phyloP scores from a whole-genome alignment of 495 filamentous ascomycete genomes.

The Amniculicola lignicola region DNA sequence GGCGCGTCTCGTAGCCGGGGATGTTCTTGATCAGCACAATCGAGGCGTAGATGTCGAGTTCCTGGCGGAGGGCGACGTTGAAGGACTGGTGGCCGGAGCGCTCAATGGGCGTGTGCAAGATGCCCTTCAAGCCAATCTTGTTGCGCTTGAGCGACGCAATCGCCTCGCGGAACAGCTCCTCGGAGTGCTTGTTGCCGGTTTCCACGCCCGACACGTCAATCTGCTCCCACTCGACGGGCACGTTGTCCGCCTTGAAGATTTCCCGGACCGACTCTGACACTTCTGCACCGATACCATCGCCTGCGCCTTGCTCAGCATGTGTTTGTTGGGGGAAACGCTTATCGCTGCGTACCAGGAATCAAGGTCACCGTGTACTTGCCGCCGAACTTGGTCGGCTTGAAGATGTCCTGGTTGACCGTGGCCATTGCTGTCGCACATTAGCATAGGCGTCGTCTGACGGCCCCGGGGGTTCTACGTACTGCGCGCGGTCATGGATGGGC shows the following conservation, averaged over 20 bases:
- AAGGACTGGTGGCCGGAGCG: constrained; percentile 97
- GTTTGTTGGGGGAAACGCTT: background rate
- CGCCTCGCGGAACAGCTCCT: constrained; percentile 90
- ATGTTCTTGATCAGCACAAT: constrained; percentile 99
- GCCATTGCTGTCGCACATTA: constrained; percentile 48
- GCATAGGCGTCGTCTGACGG: background rate
- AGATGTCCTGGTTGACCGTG: constrained; percentile 81
- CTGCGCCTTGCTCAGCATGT: constrained; percentile 43
- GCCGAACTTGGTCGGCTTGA: constrained; percentile 98
- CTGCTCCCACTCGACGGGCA: constrained; percentile 98
- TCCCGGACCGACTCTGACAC: constrained; percentile 97
- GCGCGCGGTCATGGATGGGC: constrained; percentile 39
- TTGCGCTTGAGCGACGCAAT: constrained; percentile 94
- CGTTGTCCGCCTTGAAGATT: constrained; percentile 98
- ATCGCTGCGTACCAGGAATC: constrained; percentile 69
- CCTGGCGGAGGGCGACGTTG: constrained; percentile 98
- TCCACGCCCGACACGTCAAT: constrained; percentile 93
- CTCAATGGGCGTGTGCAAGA: constrained; percentile 94
- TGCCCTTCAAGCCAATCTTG: constrained; percentile 96
- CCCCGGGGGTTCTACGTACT: constrained; percentile 33
- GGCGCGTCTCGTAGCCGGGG: constrained; percentile 93
- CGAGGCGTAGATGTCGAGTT: constrained; percentile 98
- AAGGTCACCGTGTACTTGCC: constrained; percentile 99
- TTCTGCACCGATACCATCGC: constrained; percentile 97
- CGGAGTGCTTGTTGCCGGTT: constrained; percentile 80